Conservation (phyloP, 306 rosid species). For the Corylus heterophylla region DNA sequence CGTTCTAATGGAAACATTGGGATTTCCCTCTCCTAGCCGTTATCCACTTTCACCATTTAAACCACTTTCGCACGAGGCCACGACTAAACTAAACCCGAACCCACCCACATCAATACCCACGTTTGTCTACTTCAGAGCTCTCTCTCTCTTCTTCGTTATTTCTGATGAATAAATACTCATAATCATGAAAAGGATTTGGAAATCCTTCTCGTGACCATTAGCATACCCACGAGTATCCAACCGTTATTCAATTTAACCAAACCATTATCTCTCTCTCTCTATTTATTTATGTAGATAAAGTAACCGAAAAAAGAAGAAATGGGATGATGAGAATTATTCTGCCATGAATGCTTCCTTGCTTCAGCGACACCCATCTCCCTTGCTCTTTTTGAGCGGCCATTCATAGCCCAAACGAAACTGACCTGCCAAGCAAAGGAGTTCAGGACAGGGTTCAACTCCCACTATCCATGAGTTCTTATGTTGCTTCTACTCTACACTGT, state of each 20-base stretch:
- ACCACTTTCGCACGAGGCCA: conserved; percentile 4
- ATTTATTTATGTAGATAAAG: background rate
- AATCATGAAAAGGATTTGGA: background rate
- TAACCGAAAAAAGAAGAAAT: conserved; percentile 4
- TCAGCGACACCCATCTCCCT: conserved; percentile 57
- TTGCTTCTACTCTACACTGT: conserved; percentile 36
- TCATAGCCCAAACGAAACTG: conserved; percentile 40
- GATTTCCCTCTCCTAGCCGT: conserved; percentile 27
- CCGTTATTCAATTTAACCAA: background rate
- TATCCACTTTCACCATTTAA: conserved; percentile 4
- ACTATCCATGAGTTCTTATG: conserved; percentile 13
- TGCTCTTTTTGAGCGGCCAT: conserved; percentile 16
- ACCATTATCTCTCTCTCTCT: background rate
- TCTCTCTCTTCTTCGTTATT: background rate
- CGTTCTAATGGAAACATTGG: conserved; percentile 5
- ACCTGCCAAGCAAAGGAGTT: conserved; percentile 53
- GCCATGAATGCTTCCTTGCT: conserved; percentile 78
- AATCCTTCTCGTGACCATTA: background rate
- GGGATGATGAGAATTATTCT: conserved; percentile 14
- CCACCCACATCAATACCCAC: background rate
- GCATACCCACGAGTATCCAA: background rate
- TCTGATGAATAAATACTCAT: background rate
- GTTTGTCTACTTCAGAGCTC: background rate
- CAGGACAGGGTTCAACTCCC: conserved; percentile 4
- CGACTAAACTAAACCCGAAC: background rate